These are phyloP conservation scores for Ascochyta koolunga DNA, from an alignment of 2,329 filamentous ascomycete genomes.

Conservation along the genomic window DNA sequence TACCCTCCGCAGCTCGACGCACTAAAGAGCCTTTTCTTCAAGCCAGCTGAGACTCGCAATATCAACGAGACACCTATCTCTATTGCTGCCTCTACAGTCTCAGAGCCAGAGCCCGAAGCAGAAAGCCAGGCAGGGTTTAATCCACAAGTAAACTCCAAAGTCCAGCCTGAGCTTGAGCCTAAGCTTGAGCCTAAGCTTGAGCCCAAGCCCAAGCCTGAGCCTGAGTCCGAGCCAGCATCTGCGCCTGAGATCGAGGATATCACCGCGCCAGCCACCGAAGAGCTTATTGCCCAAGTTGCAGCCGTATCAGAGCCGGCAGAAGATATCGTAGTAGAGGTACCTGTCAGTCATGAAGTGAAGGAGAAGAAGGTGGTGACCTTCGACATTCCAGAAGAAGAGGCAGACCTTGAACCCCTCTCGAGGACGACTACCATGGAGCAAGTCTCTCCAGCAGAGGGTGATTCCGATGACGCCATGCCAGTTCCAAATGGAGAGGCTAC, in stretches of 20 bases:
- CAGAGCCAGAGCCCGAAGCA: not conserved
- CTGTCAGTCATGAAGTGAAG: constrained; percentile 27
- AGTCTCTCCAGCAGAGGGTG: constrained; percentile 25
- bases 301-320: constrained; percentile 8
- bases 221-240: not conserved
- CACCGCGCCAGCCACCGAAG: constrained; percentile 5
- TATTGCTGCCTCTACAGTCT: constrained; percentile 7
- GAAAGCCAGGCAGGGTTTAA: not conserved
- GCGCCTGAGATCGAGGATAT: not conserved
- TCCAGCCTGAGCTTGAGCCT: not conserved
- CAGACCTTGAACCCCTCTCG: constrained; percentile 41
- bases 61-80: constrained; percentile 12
- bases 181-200: constrained; percentile 1
- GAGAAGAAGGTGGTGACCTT: constrained; percentile 46
- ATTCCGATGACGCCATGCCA: constrained; percentile 20
- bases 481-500: constrained; percentile 10
- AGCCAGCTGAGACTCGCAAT: constrained; percentile 19
- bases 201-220: constrained; percentile 1
- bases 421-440: constrained; percentile 43
- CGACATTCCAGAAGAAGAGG: constrained; percentile 40
- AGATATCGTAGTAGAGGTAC: constrained; percentile 11
- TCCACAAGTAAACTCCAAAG: not conserved
- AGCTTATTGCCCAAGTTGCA: constrained; percentile 8
- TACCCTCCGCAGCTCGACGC: constrained; percentile 20
- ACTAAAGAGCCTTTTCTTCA: constrained; percentile 24